A percentile compares a stretch with the other conserved stretches of the same genome.
These are phyloP conservation scores for Ceratobasidium sp. DNA, from an alignment of 1,284 basidiomycete species.

Conservation along the genomic window DNA sequence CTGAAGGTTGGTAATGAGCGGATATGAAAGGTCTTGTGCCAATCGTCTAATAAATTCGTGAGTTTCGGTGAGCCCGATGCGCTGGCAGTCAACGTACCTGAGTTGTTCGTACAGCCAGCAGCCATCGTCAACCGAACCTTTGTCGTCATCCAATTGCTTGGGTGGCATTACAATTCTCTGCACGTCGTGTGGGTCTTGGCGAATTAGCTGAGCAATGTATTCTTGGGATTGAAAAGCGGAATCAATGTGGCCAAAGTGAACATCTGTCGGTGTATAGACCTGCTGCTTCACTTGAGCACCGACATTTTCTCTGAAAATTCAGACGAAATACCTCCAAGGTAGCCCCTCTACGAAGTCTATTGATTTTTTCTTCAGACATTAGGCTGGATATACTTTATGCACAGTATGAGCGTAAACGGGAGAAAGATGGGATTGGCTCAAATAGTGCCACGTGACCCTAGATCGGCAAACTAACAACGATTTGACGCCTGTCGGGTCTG, in stretches of 20 bases:
- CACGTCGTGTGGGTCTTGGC: conserved; percentile 86
- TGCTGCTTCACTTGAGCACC: conserved; percentile 13
- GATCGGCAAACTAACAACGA: no score
- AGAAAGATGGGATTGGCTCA: not conserved
- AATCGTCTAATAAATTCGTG: conserved; percentile 66
- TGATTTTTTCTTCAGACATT: conserved; percentile 6
- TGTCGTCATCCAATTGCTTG: conserved; percentile 52
- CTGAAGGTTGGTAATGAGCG: conserved; percentile 85
- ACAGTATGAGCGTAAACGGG: not conserved
- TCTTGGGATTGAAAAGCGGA: conserved; percentile 95
- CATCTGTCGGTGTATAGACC: conserved; percentile 14
- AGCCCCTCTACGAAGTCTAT: conserved; percentile 9
- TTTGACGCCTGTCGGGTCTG: no score
- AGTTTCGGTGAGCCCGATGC: not conserved
- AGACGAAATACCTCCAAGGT: conserved; percentile 21
- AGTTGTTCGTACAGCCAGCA: conserved; percentile 98
- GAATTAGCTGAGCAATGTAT: conserved; percentile 88
- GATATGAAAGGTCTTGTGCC: conserved; percentile 89
- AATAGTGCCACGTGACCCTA: conserved; percentile 3
- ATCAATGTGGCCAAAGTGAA: conserved; percentile 56
- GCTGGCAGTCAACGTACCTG: conserved; percentile 65
- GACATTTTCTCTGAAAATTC: no score
- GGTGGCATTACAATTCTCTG: conserved; percentile 81
- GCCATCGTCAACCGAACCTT: conserved; percentile 71
- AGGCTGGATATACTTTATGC: not conserved